Evolutionary conservation across 148 eudicot species (phyloP).

Genomic region (Beta vulgaris): DNA sequence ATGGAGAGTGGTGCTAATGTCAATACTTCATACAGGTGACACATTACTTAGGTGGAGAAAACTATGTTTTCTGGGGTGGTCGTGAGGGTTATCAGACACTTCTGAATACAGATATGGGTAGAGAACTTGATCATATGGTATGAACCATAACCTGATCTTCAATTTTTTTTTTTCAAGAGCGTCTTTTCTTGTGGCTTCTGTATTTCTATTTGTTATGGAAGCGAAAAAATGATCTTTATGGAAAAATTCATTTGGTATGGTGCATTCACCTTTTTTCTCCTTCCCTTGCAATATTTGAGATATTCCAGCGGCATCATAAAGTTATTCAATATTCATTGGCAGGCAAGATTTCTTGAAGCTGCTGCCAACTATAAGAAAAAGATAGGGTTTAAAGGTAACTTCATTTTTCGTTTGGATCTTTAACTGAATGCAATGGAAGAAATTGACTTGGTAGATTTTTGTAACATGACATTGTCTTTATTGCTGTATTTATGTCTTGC

Average conservation of each 20-base stretch:
- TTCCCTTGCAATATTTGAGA: neutral
- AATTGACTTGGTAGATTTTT: neutral
- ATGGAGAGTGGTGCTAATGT: neutral
- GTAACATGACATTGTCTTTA: neutral
- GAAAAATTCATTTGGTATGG: neutral
- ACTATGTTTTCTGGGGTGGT: conserved; percentile 99
- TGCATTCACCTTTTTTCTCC: neutral
- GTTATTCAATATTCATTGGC: conserved; percentile 14
- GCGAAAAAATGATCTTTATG: neutral
- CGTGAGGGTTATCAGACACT: conserved; percentile 98
- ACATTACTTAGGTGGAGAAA: conserved; percentile 95
- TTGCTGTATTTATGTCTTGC: neutral
- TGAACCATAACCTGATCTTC: conserved; percentile 5
- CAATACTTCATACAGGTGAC: conserved; percentile 60
- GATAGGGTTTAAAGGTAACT: conserved; percentile 91
- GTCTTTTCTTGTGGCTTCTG: neutral
- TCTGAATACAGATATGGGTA: conserved; percentile 93
- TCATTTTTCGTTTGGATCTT: conserved; percentile 7
- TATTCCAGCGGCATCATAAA: neutral
- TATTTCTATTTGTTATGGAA: neutral
- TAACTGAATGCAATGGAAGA: neutral
- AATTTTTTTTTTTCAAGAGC: neutral
- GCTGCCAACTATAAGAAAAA: conserved; percentile 91
- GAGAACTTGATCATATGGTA: conserved; percentile 96
- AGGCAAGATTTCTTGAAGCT: conserved; percentile 88